Evolutionary conservation across 1,139 yeast species (phyloP), one percentile per base, ranked within the genome.

Genomic region (Hemisphaericaspora subhashii): DNA sequence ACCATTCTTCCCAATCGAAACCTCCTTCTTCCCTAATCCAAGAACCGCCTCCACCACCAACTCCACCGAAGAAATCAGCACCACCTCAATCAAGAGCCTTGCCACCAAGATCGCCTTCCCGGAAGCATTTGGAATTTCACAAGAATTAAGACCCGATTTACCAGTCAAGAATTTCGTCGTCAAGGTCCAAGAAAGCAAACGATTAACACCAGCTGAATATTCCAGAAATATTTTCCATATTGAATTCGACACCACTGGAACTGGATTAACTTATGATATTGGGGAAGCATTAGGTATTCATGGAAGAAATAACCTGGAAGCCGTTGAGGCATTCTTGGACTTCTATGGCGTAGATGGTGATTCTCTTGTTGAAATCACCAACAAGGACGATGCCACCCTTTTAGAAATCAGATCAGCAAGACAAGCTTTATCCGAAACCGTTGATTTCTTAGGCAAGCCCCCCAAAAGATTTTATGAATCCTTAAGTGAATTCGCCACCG

Each of bases 211-310:
- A 9, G 58, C 57, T 31, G 92, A 86, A 55, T 92, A 92, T 62
- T 87, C 87, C 45, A 86, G 98, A 70, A 86, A 92, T 64, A 90
- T 92, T 57, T 92, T 92, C 89, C 96, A 92, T 61, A 85, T 92
- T 53, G 98, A 92, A 66, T 87, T 92, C 53, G 98, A 92, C 60
- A 77, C 83, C 53, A 67, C 90, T 36, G 95, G 95, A 38, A 89
- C 98, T 31, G 97, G 95, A 21, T 74, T 92, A 60, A 87, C 80
- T 38, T 92, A 92, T 60, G 94, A 83, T 47, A 86, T 92, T 58
- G 98, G 98, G 60, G 98, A 92, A 70, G 96, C 98, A 7, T 78
- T 92, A 46, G 98, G 98, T 57, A 80, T 92, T 44, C 98, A 92
- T 56, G 97, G 95, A 34, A 83, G 94, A 57, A 92, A 92, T 68